phyloP scores from a whole-genome alignment of 139 green algal genomes.

The Yamagishiella unicocca region DNA sequence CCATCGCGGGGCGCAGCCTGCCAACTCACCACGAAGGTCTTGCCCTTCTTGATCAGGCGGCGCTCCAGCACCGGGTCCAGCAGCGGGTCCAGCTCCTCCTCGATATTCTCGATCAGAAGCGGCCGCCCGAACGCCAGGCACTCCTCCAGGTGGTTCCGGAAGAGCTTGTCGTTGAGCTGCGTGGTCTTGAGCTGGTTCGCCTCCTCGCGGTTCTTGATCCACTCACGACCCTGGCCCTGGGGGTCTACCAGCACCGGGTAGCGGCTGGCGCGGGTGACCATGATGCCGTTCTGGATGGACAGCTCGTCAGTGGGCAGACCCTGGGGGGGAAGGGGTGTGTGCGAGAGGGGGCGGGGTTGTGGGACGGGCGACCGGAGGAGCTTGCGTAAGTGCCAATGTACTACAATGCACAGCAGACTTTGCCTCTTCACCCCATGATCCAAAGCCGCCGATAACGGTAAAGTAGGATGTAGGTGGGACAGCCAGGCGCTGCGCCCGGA shows the following conservation, averaged over 20 bases:
- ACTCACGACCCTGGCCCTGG: constrained; percentile 84
- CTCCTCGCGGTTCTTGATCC: constrained; percentile 91
- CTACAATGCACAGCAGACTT: too few relatives aligned
- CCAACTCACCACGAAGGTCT: constrained; percentile 46
- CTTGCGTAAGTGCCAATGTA: too few relatives aligned
- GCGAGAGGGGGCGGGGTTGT: not conserved
- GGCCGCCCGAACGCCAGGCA: constrained; percentile 92
- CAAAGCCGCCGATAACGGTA: too few relatives aligned
- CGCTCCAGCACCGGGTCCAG: constrained; percentile 94
- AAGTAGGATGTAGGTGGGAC: too few relatives aligned
- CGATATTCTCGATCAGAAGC: constrained; percentile 96
- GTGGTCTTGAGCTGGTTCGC: constrained; percentile 87
- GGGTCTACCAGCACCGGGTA: constrained; percentile 95
- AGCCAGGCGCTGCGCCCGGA: too few relatives aligned
- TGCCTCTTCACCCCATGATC: too few relatives aligned
- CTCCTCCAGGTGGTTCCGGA: constrained; percentile 93
- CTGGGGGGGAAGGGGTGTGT: constrained; percentile 52
- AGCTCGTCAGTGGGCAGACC: constrained; percentile 96
- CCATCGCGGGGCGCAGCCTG: too few relatives aligned
- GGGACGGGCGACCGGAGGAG: too few relatives aligned
- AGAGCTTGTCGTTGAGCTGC: constrained; percentile 88
- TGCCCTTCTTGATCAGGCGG: constrained; percentile 80
- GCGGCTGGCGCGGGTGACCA: constrained; percentile 89
- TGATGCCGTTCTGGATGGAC: constrained; percentile 95
- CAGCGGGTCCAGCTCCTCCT: constrained; percentile 94